phyloP scores from a whole-genome alignment of 495 filamentous ascomycete genomes.

The Penicillium roqueforti region DNA sequence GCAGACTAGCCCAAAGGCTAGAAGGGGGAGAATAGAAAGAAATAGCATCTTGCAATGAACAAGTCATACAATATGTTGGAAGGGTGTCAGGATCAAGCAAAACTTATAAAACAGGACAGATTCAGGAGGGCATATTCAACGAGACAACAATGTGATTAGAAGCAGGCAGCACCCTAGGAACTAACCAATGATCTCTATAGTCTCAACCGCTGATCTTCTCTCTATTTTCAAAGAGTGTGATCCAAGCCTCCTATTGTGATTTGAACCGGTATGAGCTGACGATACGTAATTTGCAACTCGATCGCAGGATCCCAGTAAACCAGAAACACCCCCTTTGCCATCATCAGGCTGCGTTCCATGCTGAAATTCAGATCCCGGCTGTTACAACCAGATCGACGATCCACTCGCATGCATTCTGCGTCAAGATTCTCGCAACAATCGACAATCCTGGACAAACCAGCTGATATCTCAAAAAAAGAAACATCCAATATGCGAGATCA shows the following conservation, averaged over 20 bases:
- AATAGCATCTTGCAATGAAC: neutral
- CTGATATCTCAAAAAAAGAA: neutral
- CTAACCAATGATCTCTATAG: neutral
- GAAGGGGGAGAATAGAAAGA: neutral
- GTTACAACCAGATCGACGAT: neutral
- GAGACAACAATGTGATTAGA: neutral
- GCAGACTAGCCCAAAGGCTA: conserved; percentile 4
- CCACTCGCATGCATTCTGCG: neutral
- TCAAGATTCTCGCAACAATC: neutral
- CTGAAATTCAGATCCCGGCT: neutral
- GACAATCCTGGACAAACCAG: neutral
- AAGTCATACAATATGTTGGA: neutral
- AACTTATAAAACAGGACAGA: neutral
- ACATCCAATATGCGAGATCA: neutral
- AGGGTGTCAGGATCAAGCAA: neutral
- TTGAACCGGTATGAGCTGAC: conserved; percentile 7
- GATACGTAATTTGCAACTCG: neutral
- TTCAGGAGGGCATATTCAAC: neutral
- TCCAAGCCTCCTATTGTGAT: conserved; percentile 1
- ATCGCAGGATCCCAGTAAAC: neutral
- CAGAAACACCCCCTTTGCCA: neutral
- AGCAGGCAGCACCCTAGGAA: neutral
- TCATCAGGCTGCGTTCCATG: neutral
- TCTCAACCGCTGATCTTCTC: neutral
- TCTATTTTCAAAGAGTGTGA: neutral